Percentiles rank a stretch among this genome's conserved stretches.
Conservation (phyloP, 1,284 basidiomycete genomes). For the Melampsora allii-populina region DNA sequence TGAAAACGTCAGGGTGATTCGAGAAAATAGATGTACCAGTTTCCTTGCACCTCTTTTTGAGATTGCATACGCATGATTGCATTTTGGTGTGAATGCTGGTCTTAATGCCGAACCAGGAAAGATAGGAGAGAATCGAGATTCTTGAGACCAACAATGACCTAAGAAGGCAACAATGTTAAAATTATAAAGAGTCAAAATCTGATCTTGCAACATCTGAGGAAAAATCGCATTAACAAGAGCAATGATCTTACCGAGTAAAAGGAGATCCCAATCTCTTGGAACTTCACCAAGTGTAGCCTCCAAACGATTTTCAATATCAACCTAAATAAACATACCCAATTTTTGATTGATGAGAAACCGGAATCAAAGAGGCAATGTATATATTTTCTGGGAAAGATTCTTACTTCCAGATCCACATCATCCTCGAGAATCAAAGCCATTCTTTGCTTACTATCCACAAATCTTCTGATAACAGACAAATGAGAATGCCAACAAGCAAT, state of each 20-base stretch:
- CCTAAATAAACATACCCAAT: background rate
- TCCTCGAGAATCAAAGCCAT: conserved; percentile 7
- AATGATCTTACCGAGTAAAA: background rate
- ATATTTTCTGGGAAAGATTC: background rate
- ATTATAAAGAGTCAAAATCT: background rate
- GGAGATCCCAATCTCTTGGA: background rate
- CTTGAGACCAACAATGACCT: conserved; percentile 14
- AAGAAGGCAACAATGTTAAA: background rate
- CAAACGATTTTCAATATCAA: conserved; percentile 6
- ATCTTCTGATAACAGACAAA: background rate
- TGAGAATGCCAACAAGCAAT: conserved; percentile 16
- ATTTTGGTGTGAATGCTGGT: conserved; percentile 5
- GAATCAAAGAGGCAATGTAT: background rate
- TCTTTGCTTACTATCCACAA: background rate
- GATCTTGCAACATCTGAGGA: too few relatives aligned
- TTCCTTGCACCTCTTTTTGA: conserved; percentile 18
- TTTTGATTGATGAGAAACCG: background rate
- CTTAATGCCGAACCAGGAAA: background rate
- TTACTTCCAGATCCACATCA: conserved; percentile 10
- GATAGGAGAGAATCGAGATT: conserved; percentile 6
- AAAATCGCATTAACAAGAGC: background rate
- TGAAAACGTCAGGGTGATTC: background rate
- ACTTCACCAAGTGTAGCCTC: background rate
- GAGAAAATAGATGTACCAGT: background rate
- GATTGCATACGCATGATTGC: conserved; percentile 3